Base-by-base conservation (phyloP, 257 asterid species). In the Salvia miltiorrhiza region DNA sequence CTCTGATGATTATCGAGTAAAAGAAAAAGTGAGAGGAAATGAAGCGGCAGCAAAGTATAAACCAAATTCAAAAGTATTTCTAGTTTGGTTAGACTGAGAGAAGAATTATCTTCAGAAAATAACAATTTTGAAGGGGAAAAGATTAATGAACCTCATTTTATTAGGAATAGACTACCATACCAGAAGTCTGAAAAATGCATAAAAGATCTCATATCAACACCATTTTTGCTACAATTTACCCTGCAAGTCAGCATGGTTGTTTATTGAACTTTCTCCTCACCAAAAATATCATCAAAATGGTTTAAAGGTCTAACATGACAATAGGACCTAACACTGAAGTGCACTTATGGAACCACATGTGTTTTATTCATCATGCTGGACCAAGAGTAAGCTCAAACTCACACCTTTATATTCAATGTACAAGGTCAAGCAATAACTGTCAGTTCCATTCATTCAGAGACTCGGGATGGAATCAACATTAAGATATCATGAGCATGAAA, bases 1-100 rank as follows among this genome's bases (percentile, higher is more conserved):
- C 79, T 93, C 98, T 93, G 79, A 30, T 56, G n/a, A 62, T 65
- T 57, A 28, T 37, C 14, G 19, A 17, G 13, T 48, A 16, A 8
- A 1, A n/a, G 20, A 33, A 14, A 9, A 20, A 19, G 3, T n/a
- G n/a, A n/a, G 14, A 48, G 26, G 40, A 32, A 41, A 40, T 60
- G 14, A 62, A 72, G 50, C 55, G 14, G 4, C 56, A 37, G 9
- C 1, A 19, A 12, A 33, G 45, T n/a, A 44, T 24, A 23, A n/a
- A 49, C 45, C 10, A 37, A 43, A 57, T 49, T 44, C 11, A 61
- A 32, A 21, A 28, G 23, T 30, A 3, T 30, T 44, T 17, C 48
- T 55, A 62, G 26, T 30, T 52, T 12, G 47, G 33, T 61, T 33
- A 1, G n/a, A 64, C 58, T 37, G 56, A 32, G 50, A 28, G 43